Percentiles rank a stretch among this genome's conserved stretches.
Evolutionary conservation across 164 flowering plant genomes (phyloP).

Genomic region (Liriodendron chinense): DNA sequence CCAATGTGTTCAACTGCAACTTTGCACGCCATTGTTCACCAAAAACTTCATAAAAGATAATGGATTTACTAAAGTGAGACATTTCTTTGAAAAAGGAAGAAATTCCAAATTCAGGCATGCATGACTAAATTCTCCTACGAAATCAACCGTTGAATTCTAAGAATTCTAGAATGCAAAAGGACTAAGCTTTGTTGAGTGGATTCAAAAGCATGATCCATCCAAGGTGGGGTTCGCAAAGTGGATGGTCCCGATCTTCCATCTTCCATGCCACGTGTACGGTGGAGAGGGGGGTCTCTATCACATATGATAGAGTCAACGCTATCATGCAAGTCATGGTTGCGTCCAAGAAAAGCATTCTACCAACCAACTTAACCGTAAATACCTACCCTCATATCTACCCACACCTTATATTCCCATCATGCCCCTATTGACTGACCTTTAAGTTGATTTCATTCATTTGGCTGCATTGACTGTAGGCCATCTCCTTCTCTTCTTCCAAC

Average conservation of each 20-base stretch:
- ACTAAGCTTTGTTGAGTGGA: background rate
- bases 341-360: background rate
- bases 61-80: too few species aligned
- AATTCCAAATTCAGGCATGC: too few species aligned
- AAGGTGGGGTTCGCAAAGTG: background rate
- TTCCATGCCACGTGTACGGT: background rate
- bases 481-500: background rate
- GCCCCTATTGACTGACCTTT: background rate
- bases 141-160: background rate
- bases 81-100: too few species aligned
- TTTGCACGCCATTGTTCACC: too few species aligned
- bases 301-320: background rate
- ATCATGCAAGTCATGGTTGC: background rate
- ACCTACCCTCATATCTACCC: background rate
- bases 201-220: background rate
- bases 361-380: background rate
- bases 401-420: background rate
- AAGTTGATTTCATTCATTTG: too few species aligned
- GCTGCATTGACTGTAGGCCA: background rate
- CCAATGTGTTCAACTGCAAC: too few species aligned
- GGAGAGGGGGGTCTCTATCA: background rate
- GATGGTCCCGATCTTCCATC: background rate
- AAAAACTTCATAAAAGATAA: too few species aligned
- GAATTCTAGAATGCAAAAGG: background rate
- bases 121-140: background rate